Evolutionary conservation across 768 basidiomycete species (phyloP).

Genomic region (Panaeolus papilionaceus): DNA sequence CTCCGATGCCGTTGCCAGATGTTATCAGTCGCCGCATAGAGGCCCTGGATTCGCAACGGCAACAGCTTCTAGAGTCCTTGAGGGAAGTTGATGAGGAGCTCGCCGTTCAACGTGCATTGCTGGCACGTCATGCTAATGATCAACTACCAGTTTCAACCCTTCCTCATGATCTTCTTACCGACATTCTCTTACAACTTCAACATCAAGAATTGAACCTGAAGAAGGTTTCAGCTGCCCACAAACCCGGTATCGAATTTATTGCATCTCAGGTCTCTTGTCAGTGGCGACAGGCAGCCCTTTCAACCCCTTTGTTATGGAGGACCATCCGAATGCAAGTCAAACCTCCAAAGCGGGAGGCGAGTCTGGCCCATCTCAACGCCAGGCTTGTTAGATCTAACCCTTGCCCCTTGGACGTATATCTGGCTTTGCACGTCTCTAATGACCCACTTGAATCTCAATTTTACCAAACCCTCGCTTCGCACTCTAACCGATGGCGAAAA

Average conservation of each 20-base stretch:
- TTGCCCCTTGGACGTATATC: background rate
- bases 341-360: background rate
- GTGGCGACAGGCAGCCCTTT: slow-evolving; percentile 49
- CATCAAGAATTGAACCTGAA: background rate
- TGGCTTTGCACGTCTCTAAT: background rate
- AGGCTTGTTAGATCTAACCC: background rate
- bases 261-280: slow-evolving; percentile 51
- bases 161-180: background rate
- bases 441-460: background rate
- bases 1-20: background rate
- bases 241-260: slow-evolving; percentile 36
- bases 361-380: background rate
- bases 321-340: slow-evolving; percentile 11
- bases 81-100: background rate
- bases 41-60: background rate
- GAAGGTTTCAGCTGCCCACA: background rate
- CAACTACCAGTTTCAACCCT: background rate
- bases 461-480: background rate
- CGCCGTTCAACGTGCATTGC: background rate
- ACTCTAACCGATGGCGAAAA: background rate
- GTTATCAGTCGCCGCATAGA: background rate
- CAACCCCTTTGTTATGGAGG: slow-evolving; percentile 50
- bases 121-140: background rate
- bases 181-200: background rate
- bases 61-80: background rate